phyloP scores from a whole-genome alignment of 495 filamentous ascomycete genomes.

The Penicillium tannophilum region DNA sequence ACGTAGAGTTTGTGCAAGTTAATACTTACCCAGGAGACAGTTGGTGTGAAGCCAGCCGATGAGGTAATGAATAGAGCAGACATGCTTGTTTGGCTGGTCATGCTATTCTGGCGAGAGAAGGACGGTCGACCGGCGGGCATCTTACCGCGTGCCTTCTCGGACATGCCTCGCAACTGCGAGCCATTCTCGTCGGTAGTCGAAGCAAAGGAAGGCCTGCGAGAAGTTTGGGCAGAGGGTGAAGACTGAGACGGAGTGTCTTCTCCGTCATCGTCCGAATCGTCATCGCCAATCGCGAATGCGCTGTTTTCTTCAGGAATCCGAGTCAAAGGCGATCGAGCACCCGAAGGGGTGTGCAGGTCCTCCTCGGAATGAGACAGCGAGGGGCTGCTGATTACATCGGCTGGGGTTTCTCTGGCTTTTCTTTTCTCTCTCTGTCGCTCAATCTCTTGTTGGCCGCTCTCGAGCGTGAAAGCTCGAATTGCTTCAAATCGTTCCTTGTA shows the following conservation, averaged over 20 bases:
- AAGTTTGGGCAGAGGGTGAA: constrained; percentile 69
- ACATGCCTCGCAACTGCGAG: constrained; percentile 93
- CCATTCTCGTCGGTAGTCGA: constrained; percentile 78
- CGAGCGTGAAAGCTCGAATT: constrained; percentile 88
- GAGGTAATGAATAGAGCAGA: constrained; percentile 53
- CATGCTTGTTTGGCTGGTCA: constrained; percentile 75
- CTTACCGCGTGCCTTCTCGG: constrained; percentile 95
- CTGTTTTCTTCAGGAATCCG: constrained; percentile 80
- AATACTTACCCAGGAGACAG: constrained; percentile 65
- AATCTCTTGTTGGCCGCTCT: constrained; percentile 91
- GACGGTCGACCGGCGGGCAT: constrained; percentile 82
- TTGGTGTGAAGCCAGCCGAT: constrained; percentile 71
- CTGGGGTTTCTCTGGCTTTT: constrained; percentile 62
- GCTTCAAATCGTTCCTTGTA: constrained; percentile 85
- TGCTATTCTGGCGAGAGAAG: constrained; percentile 93
- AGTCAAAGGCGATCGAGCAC: constrained; percentile 62
- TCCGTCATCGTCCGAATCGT: constrained; percentile 73
- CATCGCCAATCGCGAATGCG: constrained; percentile 88
- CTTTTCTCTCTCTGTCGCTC: constrained; percentile 72
- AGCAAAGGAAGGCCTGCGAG: constrained; percentile 70
- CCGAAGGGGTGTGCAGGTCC: constrained; percentile 66
- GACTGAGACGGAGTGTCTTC: constrained; percentile 69
- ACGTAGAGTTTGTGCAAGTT: not conserved
- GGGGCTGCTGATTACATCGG: constrained; percentile 37
- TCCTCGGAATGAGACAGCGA: constrained; percentile 64